Percentiles rank a stretch among this genome's conserved stretches.
These are phyloP conservation scores for Komagataea norvegica DNA, from an alignment of 1,139 yeast species.

Conservation along the genomic window DNA sequence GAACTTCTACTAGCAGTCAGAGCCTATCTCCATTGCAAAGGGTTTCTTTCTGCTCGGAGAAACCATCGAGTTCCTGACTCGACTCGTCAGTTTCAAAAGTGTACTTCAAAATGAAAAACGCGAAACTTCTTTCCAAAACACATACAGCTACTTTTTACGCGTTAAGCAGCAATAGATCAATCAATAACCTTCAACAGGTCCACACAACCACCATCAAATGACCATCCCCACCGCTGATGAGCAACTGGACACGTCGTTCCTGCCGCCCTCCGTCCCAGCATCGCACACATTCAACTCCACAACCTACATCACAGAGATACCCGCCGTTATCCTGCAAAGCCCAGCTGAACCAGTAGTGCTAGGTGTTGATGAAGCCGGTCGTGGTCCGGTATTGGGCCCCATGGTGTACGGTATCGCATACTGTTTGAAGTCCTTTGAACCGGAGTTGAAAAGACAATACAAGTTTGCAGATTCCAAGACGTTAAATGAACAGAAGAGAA, in stretches of 20 bases:
- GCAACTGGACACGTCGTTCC: constrained; percentile 7
- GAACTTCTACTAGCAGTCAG: too few relatives aligned
- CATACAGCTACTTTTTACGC: too few relatives aligned
- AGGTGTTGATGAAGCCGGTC: constrained; percentile 97
- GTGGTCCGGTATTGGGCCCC: constrained; percentile 96
- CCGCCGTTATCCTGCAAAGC: constrained; percentile 17
- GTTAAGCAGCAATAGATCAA: too few relatives aligned
- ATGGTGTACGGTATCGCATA: constrained; percentile 95
- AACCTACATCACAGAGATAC: constrained; percentile 25
- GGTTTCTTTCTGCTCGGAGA: too few relatives aligned
- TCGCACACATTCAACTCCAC: constrained; percentile 20
- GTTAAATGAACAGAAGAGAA: constrained; percentile 67
- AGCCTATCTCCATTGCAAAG: too few relatives aligned
- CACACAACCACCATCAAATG: too few relatives aligned
- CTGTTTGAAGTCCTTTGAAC: constrained; percentile 54
- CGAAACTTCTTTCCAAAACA: too few relatives aligned
- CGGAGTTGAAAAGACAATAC: constrained; percentile 45
- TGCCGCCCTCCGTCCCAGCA: constrained; percentile 28
- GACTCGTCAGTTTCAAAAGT: too few relatives aligned
- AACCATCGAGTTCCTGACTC: too few relatives aligned
- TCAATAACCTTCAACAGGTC: too few relatives aligned
- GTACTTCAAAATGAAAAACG: too few relatives aligned
- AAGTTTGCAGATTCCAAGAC: constrained; percentile 95
- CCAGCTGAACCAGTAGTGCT: constrained; percentile 37
- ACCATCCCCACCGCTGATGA: background rate